These are phyloP conservation scores for Glebionis coronaria DNA, from an alignment of 129 eudicot species.

Conservation along the genomic window DNA sequence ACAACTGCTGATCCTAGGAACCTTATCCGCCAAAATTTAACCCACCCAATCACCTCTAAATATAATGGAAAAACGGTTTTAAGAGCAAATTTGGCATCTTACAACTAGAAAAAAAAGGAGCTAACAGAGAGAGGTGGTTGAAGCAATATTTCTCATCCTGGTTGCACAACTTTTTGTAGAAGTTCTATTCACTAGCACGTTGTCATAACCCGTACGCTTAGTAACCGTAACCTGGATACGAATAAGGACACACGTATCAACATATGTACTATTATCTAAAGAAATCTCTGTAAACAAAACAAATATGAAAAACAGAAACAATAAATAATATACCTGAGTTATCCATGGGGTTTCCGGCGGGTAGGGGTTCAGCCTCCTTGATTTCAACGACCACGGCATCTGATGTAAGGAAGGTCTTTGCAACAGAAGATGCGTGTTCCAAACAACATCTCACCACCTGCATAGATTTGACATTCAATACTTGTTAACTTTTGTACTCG, in stretches of 20 bases:
- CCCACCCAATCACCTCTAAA: slow-evolving; percentile 25
- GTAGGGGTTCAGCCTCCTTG: slow-evolving; percentile 33
- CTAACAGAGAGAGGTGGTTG: slow-evolving; percentile 17
- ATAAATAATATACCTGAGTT: slow-evolving; percentile 28
- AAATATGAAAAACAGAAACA: slow-evolving; percentile 6
- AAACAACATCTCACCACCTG: slow-evolving; percentile 56
- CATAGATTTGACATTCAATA: not conserved
- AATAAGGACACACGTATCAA: not conserved
- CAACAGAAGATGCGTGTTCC: slow-evolving; percentile 48
- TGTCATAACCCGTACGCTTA: slow-evolving; percentile 1
- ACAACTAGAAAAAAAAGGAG: slow-evolving; percentile 13
- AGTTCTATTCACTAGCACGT: slow-evolving; percentile 10
- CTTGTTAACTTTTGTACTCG: not conserved
- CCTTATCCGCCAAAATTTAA: slow-evolving; percentile 36
- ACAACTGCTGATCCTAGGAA: slow-evolving; percentile 12
- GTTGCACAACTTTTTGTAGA: slow-evolving; percentile 14
- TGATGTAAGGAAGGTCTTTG: slow-evolving; percentile 54
- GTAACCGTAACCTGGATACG: slow-evolving; percentile 43
- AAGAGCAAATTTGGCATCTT: slow-evolving; percentile 9
- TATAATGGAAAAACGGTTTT: slow-evolving; percentile 11
- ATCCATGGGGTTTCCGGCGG: slow-evolving; percentile 38
- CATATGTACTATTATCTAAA: not conserved
- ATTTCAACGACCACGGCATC: slow-evolving; percentile 71
- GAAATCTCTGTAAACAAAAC: not conserved
- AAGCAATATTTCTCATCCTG: slow-evolving; percentile 24